phyloP scores from a whole-genome alignment of 2,329 filamentous ascomycete genomes.

The Fusarium nanum region DNA sequence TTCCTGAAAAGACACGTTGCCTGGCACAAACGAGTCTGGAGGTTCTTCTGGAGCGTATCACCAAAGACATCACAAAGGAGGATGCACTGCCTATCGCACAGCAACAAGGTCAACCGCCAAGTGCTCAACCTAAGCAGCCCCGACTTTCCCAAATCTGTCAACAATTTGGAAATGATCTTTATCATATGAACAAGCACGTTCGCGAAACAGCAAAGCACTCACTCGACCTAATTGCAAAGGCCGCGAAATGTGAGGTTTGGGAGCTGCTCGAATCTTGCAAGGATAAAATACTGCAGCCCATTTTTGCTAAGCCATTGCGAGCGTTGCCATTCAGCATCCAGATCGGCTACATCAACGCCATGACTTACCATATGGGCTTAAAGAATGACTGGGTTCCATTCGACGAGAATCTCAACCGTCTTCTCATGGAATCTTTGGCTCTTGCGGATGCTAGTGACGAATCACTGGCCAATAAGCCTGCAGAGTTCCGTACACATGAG shows the following conservation, averaged over 20 bases:
- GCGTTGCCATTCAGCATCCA: constrained; percentile 94
- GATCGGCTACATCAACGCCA: constrained; percentile 97
- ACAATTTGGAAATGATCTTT: constrained; percentile 87
- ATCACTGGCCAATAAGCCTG: constrained; percentile 88
- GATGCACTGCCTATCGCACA: constrained; percentile 63
- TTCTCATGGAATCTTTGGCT: constrained; percentile 93
- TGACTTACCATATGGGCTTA: constrained; percentile 92
- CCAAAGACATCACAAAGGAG: constrained; percentile 81
- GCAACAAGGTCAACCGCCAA: constrained; percentile 54
- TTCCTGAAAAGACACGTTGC: constrained; percentile 88
- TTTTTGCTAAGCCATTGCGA: constrained; percentile 93
- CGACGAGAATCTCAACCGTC: constrained; percentile 88
- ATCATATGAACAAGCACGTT: constrained; percentile 96
- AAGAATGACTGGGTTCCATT: constrained; percentile 91
- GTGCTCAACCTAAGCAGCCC: constrained; percentile 60
- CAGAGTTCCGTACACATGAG: constrained; percentile 95
- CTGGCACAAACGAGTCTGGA: constrained; percentile 87
- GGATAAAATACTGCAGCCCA: constrained; percentile 87
- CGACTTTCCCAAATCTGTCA: constrained; percentile 82
- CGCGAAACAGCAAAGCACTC: constrained; percentile 86
- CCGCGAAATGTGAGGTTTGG: constrained; percentile 81
- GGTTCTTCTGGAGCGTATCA: constrained; percentile 81
- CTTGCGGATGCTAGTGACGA: constrained; percentile 96
- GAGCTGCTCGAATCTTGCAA: constrained; percentile 92
- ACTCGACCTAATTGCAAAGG: constrained; percentile 83